Evolutionary conservation across 352 stramenopile genomes (phyloP), one percentile per base, ranked within the genome.

Genomic region (Phytophthora rubi): DNA sequence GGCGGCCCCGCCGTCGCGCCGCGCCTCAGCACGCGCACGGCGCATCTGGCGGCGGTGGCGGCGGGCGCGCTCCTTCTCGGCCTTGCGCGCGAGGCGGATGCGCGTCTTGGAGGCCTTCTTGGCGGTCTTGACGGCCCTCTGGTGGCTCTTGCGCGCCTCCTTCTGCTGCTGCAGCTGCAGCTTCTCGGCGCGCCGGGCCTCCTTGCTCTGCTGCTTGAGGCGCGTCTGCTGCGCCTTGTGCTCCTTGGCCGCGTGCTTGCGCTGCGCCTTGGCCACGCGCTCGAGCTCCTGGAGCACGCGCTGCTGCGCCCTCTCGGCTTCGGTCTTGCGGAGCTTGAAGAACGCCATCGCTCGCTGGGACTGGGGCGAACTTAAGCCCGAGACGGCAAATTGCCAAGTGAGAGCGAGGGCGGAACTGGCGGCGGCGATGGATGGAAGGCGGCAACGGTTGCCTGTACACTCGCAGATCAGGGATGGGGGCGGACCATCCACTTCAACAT

Each of bases 361-460:
- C 15, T 21, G 18, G n/a, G 42, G n/a, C n/a, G 21, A 62, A 26
- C 57, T 44, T 68, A 51, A 8, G 68, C 55, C 45, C 30, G 61
- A 58, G 64, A 10, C 7, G 56, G 66, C 59, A 71, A 79, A 75
- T 77, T 71, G 59, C 51, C 62, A 73, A 80, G 62, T 80, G 13
- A 54, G 47, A 21, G 33, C 44, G 32, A 33, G 42, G 57, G 35
- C 62, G 53, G 58, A 64, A 71, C 59, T 59, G 21, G 35, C 16
- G 33, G 21, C 30, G n/a, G 12, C 35, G 23, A 52, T 32, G 62
- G 64, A 72, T 65, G 48, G 69, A 76, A 68, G 63, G 37, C 45
- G 63, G 42, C 49, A 62, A 59, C 33, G 65, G 68, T 12, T 39
- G 8, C 35, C 45, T 72, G 59, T 71, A 71, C 65, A 45, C 42